These are phyloP conservation scores for Gymnopilus dilepis DNA, from an alignment of 768 basidiomycete genomes.

Conservation along the genomic window DNA sequence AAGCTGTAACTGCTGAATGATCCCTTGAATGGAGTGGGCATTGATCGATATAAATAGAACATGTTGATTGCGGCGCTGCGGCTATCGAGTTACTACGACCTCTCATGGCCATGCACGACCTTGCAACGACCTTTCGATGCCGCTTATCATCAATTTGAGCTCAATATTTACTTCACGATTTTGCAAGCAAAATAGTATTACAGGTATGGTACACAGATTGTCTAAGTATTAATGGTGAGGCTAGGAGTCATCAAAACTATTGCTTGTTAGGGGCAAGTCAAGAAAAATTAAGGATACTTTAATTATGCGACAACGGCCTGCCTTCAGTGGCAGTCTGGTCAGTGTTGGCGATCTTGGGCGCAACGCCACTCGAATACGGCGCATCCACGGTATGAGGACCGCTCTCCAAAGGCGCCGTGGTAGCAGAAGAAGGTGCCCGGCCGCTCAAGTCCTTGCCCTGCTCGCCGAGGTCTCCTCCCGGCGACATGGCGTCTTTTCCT, in stretches of 20 bases:
- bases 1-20: not conserved
- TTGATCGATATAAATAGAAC: constrained; percentile 5
- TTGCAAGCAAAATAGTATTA: constrained; percentile 2
- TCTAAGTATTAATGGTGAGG: not conserved
- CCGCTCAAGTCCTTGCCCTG: constrained; percentile 12
- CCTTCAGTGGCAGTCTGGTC: constrained; percentile 7
- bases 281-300: not conserved
- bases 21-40: not conserved
- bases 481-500: constrained; percentile 5
- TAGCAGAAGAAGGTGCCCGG: constrained; percentile 23
- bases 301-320: constrained; percentile 1
- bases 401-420: constrained; percentile 47
- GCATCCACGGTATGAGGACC: constrained; percentile 36
- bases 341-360: constrained; percentile 1
- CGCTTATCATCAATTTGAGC: too few species aligned
- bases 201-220: constrained; percentile 10
- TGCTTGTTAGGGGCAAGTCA: not conserved
- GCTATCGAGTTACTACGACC: too few species aligned
- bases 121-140: too few species aligned
- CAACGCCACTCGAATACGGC: constrained; percentile 29
- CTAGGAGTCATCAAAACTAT: not conserved
- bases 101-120: too few species aligned
- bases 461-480: not conserved
- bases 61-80: too few species aligned
- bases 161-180: too few species aligned